Percentiles rank a stretch among this genome's conserved stretches.
Evolutionary conservation across 805 yeast genomes (phyloP).

Genomic region (Cyberlindnera samutprakarnensis): DNA sequence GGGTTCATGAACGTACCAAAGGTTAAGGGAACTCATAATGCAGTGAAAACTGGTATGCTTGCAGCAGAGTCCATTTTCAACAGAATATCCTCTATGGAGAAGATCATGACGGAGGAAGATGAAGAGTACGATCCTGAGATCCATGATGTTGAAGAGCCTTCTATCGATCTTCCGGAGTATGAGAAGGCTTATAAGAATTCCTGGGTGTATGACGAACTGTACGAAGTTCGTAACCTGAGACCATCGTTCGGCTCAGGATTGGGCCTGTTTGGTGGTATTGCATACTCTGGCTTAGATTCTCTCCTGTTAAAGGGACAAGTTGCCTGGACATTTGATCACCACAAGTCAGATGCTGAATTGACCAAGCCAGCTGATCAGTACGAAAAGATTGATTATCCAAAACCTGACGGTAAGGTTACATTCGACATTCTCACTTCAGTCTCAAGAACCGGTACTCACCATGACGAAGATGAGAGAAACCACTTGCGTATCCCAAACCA

Average conservation of each 20-base stretch:
- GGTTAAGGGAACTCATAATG: constrained; percentile 96
- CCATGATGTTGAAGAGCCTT: constrained; percentile 32
- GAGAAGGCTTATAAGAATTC: constrained; percentile 62
- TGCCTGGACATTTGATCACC: constrained; percentile 82
- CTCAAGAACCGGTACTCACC: constrained; percentile 92
- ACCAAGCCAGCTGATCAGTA: constrained; percentile 63
- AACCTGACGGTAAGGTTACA: constrained; percentile 89
- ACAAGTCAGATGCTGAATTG: constrained; percentile 59
- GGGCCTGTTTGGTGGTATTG: constrained; percentile 78
- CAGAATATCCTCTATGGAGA: constrained; percentile 37
- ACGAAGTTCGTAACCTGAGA: constrained; percentile 81
- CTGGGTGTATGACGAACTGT: constrained; percentile 81
- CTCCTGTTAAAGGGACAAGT: constrained; percentile 68
- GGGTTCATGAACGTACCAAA: constrained; percentile 97
- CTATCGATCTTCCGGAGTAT: constrained; percentile 48
- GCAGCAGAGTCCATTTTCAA: constrained; percentile 83
- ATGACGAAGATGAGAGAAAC: constrained; percentile 88
- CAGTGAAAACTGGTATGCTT: constrained; percentile 90
- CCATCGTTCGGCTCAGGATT: constrained; percentile 79
- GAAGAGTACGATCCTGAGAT: constrained; percentile 33
- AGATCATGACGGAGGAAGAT: constrained; percentile 33
- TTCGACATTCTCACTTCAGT: constrained; percentile 94
- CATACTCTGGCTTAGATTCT: constrained; percentile 79
- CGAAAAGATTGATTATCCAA: constrained; percentile 79
- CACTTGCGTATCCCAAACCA: constrained; percentile 71